Evolutionary conservation across 2,329 filamentous ascomycete genomes (phyloP).

Genomic region (Myrmaecium sp.): DNA sequence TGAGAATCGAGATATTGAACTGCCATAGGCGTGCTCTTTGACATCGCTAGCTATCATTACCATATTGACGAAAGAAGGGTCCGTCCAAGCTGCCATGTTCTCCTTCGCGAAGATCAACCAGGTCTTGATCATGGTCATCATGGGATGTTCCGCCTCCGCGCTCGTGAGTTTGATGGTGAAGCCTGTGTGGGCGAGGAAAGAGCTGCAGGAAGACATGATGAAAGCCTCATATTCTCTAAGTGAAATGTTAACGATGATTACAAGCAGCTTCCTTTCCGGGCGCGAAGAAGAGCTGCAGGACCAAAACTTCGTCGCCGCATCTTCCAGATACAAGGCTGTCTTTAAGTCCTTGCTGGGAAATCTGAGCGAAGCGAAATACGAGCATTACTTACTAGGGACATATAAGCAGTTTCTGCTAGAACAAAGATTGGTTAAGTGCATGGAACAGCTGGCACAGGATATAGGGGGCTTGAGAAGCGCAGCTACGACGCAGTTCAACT

Average conservation of each 20-base stretch:
- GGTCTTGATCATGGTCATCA: slow-evolving; percentile 33
- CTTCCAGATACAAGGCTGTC: slow-evolving; percentile 46
- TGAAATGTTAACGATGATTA: slow-evolving; percentile 67
- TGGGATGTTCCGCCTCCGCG: slow-evolving; percentile 39
- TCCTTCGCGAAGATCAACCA: slow-evolving; percentile 70
- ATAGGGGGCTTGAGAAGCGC: slow-evolving; percentile 83
- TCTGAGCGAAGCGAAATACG: slow-evolving; percentile 70
- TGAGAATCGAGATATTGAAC: neutral
- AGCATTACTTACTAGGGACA: slow-evolving; percentile 68
- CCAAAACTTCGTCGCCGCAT: slow-evolving; percentile 44
- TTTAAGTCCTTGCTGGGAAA: slow-evolving; percentile 59
- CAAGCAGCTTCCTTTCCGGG: slow-evolving; percentile 68
- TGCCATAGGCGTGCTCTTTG: slow-evolving; percentile 49
- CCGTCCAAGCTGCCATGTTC: slow-evolving; percentile 67
- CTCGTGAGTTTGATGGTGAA: slow-evolving; percentile 50
- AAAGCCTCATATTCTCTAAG: slow-evolving; percentile 59
- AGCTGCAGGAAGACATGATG: slow-evolving; percentile 57
- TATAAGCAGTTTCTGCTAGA: slow-evolving; percentile 68
- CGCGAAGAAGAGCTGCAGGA: slow-evolving; percentile 61
- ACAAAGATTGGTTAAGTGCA: slow-evolving; percentile 61
- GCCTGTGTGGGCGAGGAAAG: slow-evolving; percentile 57
- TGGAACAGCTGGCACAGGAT: slow-evolving; percentile 73
- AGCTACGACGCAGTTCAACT: slow-evolving; percentile 71
- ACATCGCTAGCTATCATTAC: slow-evolving; percentile 80
- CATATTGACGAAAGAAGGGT: slow-evolving; percentile 78